Base-by-base conservation (phyloP, 1,284 basidiomycete genomes). In the Vanrija sp. region DNA sequence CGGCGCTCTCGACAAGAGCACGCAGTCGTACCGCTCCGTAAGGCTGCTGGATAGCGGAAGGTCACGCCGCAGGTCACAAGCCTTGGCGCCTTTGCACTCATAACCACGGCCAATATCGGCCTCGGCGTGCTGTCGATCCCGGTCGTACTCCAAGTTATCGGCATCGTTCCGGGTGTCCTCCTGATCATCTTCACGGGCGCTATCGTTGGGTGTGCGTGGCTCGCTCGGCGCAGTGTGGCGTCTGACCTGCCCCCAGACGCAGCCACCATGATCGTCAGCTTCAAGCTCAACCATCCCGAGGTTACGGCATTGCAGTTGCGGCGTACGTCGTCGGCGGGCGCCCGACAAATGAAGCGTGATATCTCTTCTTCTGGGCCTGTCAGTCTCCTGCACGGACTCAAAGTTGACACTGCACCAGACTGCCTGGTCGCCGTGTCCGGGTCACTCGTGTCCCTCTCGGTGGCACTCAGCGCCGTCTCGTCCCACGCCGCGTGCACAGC, bases 401-500 rank as follows among this genome's bases (percentile, higher is more conserved):
- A 6, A 28, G 28, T 4, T 44, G 15, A 42, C 44, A 8, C 49
- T 6, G 28, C 7, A 28, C 28, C 28, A 28, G 28, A 28, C 28
- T 28, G 28, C 56, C 10, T 50, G 54, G 14, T 44, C 54, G 15
- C 62, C 55, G 10, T 43, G 50, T 7, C 51, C 42, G 38, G 52
- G 6, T 19, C 28, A 6, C 28, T 67, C 44, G 53, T 76, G 29
- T 61, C 64, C 12, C 55, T 74, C 38, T 70, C 74, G 5, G 68
- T 73, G 51, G 76, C 76, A 1, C 62, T 79, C 48, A 78, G 78
- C 66, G 71, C 77, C 21, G 61, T 79, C 21, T 40, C 44, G 26
- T 47, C 55, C 3, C 71, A 77, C 60, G 73, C 62, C 1, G 66
- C 71, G 0, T 77, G 75, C 57, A 76, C 75, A 3, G 69, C 72